These are phyloP conservation scores for Xerocomellus chrysenteron DNA, from an alignment of 768 basidiomycete species.

Conservation along the genomic window DNA sequence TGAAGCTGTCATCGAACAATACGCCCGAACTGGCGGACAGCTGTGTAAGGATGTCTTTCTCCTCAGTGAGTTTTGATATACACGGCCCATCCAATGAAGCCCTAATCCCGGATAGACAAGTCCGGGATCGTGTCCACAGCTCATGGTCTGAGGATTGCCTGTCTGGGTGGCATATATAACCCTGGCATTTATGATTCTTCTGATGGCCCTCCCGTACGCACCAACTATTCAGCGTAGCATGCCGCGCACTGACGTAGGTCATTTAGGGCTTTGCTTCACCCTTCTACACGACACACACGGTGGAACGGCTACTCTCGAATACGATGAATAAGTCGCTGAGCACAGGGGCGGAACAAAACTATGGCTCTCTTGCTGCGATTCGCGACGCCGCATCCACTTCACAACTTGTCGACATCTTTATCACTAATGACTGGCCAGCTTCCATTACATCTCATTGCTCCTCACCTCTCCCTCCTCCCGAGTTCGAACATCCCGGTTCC, in stretches of 20 bases:
- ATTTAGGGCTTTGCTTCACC: constrained; percentile 73
- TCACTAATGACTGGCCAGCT: constrained; percentile 78
- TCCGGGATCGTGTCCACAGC: constrained; percentile 78
- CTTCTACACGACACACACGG: constrained; percentile 66
- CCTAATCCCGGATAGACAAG: constrained; percentile 55
- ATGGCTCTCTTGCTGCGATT: constrained; percentile 66
- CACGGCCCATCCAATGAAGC: neutral
- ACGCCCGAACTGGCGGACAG: constrained; percentile 74
- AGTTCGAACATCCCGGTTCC: constrained; percentile 45
- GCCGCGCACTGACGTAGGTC: constrained; percentile 1
- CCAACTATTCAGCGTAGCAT: neutral
- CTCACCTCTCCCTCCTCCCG: constrained; percentile 44
- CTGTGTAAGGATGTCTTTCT: constrained; percentile 82
- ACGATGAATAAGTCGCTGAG: constrained; percentile 52
- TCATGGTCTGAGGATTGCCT: constrained; percentile 80
- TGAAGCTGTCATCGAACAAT: constrained; percentile 67
- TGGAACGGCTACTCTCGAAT: constrained; percentile 72
- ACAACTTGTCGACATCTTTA: constrained; percentile 74
- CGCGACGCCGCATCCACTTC: constrained; percentile 59
- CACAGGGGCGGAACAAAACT: constrained; percentile 47
- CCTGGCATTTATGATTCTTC: constrained; percentile 54
- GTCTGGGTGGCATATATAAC: constrained; percentile 78
- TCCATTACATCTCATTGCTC: constrained; percentile 61
- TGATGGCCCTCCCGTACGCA: constrained; percentile 63
- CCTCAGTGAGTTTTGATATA: constrained; percentile 57